Base-by-base conservation (phyloP, 441 rosid species). In the Jatropha podagrica region DNA sequence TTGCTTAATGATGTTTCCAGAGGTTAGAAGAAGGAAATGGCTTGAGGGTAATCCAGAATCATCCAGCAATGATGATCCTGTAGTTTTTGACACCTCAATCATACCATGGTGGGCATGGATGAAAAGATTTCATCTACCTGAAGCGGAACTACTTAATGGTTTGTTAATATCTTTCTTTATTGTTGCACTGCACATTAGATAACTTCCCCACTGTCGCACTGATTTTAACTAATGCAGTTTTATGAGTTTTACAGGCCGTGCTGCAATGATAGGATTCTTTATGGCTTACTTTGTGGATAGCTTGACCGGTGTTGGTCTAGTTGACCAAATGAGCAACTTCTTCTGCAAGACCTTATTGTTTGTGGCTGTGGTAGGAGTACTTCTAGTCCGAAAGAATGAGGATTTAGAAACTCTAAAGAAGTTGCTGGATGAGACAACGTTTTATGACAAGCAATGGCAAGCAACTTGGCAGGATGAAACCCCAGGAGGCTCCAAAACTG, bases 91-190 rank as follows among this genome's bases (percentile, higher is more conserved):
- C 79, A 92, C 98, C 20, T 89, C 97, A 63, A 86, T 89, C 38
- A 78, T 95, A 63, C 99, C 98, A 69, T 95, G 99, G 99, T 95
- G 99, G 99, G 89, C 93, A 55, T 95, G 98, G 99, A 85, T 89
- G 76, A 92, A 92, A 87, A 88, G 96, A 73, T 95, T 86, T 80
- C 98, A 95, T 83, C 88, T 95, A 58, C 97, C 98, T 10, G 98
- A 93, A 88, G 97, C 98, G 11, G 96, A 93, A 80, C 81, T 86
- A 20, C 95, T 93, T 12, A 95, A 95, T 69, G 98, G 99, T 92
- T 68, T 63, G 86, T 86, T 73, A 27, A 58, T 55, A 49, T 67
- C 18, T 10, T 38, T 60, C 32, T n/a, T 9, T 65, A 1, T 68
- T 15, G 20, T 48, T 12, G 13, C 49, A 61, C 42, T 68, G 13